Conservation (phyloP, 2,329 filamentous ascomycete genomes). For the Zymoseptoria crescenta region DNA sequence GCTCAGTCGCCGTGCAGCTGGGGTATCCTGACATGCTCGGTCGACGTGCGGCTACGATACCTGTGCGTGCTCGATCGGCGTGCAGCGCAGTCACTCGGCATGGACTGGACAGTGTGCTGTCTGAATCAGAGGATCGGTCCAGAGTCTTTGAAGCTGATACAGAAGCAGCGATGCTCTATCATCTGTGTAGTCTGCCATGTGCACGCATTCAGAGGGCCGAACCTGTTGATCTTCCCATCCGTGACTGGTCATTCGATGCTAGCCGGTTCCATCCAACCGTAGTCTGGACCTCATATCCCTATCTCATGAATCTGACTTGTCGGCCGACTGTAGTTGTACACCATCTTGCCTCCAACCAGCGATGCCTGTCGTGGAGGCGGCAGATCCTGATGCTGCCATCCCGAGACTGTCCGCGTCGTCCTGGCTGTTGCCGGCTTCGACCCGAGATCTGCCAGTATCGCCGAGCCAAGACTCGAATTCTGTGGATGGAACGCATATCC, state of each 20-base stretch:
- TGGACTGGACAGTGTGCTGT: too few relatives aligned
- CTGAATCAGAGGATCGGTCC: too few relatives aligned
- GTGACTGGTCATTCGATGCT: not conserved
- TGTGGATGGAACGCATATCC: not conserved
- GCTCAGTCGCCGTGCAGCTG: not conserved
- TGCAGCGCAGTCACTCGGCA: not conserved
- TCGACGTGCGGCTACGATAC: not conserved
- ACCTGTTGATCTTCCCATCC: not conserved
- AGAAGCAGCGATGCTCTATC: too few relatives aligned
- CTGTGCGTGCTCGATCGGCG: not conserved
- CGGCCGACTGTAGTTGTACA: not conserved
- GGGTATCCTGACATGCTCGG: not conserved
- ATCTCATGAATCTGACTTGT: not conserved
- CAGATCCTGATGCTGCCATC: not conserved
- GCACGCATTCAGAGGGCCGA: too few relatives aligned
- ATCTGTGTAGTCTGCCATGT: too few relatives aligned
- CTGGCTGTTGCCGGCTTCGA: not conserved
- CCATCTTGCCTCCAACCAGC: not conserved
- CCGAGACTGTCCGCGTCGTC: not conserved
- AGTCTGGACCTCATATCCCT: not conserved
- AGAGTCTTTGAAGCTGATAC: too few relatives aligned
- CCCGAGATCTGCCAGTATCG: not conserved
- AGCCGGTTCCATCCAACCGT: not conserved
- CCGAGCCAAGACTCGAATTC: not conserved
- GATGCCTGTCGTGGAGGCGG: not conserved